Conservation (phyloP, 257 asterid species). For the Solanum commersonii region DNA sequence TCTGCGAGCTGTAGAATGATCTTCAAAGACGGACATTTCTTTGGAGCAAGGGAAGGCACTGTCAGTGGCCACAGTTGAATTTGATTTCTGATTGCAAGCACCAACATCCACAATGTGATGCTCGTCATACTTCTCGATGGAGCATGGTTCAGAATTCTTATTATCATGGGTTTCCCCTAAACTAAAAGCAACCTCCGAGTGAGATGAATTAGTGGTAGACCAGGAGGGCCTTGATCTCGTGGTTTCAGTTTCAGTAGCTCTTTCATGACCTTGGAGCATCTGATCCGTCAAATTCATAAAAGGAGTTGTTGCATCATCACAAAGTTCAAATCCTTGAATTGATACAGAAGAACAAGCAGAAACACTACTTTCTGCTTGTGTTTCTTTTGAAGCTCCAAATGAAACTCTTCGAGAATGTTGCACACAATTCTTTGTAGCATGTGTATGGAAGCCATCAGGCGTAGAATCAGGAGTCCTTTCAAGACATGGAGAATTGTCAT, state of each 20-base stretch:
- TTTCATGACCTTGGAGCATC: constrained; percentile 14
- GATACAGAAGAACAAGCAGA: constrained; percentile 76
- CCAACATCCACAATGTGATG: constrained; percentile 21
- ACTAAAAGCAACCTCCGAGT: constrained; percentile 30
- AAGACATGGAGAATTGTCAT: neutral
- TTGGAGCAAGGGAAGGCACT: constrained; percentile 12
- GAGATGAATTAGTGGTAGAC: constrained; percentile 49
- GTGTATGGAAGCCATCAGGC: constrained; percentile 11
- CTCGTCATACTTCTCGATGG: constrained; percentile 15
- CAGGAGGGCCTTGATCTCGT: constrained; percentile 43
- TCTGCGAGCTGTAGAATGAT: constrained; percentile 13
- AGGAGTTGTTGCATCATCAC: constrained; percentile 40
- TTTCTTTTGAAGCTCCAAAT: constrained; percentile 33
- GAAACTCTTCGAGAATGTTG: constrained; percentile 30
- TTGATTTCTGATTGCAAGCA: neutral
- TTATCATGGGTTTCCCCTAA: constrained; percentile 17
- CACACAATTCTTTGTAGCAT: constrained; percentile 22
- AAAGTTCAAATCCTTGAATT: constrained; percentile 64
- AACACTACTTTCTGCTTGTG: constrained; percentile 53
- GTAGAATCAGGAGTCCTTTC: constrained; percentile 22
- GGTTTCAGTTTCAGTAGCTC: constrained; percentile 28
- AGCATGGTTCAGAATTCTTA: constrained; percentile 19
- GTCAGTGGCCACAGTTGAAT: constrained; percentile 14
- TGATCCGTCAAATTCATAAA: constrained; percentile 26
- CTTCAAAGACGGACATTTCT: constrained; percentile 9